Conservation (phyloP, 2,329 filamentous ascomycete species). For the Ophiostoma triangulosporum region DNA sequence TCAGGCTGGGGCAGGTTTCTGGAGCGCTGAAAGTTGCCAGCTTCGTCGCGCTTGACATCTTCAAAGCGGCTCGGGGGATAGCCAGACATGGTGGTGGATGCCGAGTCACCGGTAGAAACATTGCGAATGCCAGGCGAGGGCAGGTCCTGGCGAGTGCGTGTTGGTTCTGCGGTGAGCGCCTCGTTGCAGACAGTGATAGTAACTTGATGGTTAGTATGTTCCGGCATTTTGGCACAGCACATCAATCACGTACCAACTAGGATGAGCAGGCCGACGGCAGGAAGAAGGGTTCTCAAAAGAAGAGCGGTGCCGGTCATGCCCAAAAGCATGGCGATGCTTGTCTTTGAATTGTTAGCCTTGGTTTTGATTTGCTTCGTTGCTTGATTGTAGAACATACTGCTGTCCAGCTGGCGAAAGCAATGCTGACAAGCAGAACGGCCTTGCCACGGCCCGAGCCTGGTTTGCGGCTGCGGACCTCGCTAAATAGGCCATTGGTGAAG, state of each 20-base stretch:
- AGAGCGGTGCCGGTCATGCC: slow-evolving; percentile 31
- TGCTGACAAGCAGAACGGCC: slow-evolving; percentile 27
- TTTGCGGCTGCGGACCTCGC: slow-evolving; percentile 20
- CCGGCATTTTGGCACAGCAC: too few relatives aligned
- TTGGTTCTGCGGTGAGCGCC: slow-evolving; percentile 16
- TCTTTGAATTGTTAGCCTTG: slow-evolving; percentile 22
- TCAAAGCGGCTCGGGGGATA: slow-evolving; percentile 35
- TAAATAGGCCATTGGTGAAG: slow-evolving; percentile 24
- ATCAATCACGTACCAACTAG: slow-evolving; percentile 37
- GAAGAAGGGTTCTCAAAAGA: slow-evolving; percentile 34
- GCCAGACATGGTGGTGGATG: slow-evolving; percentile 28
- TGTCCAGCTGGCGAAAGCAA: slow-evolving; percentile 38
- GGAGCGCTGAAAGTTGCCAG: slow-evolving; percentile 15
- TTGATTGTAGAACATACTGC: slow-evolving; percentile 23
- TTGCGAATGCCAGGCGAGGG: slow-evolving; percentile 26
- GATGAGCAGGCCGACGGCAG: slow-evolving; percentile 35
- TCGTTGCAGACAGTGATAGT: slow-evolving; percentile 27
- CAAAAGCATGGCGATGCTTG: slow-evolving; percentile 37
- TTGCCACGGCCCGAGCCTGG: slow-evolving; percentile 23
- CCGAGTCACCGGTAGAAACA: slow-evolving; percentile 24
- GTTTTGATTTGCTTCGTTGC: not conserved
- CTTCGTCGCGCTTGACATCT: slow-evolving; percentile 31
- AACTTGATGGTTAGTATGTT: slow-evolving; percentile 17
- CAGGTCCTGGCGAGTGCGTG: slow-evolving; percentile 19
- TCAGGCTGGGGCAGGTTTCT: slow-evolving; percentile 16